Evolutionary conservation across 2,329 filamentous ascomycete genomes (phyloP).

Genomic region (Fusarium pseudonygamai): DNA sequence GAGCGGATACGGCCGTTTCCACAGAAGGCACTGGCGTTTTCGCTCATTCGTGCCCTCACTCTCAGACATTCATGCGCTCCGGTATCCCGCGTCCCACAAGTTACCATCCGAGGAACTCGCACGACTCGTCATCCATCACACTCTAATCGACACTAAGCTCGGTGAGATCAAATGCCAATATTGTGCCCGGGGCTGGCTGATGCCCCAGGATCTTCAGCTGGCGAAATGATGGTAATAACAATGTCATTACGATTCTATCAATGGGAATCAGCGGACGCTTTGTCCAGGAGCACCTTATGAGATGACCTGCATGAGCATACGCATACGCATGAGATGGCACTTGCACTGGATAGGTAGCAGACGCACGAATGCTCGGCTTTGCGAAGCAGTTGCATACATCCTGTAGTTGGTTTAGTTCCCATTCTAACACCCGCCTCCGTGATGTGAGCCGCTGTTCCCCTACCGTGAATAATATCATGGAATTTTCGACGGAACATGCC

Average conservation of each 20-base stretch:
- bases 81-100: slow-evolving; percentile 24
- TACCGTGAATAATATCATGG: slow-evolving; percentile 15
- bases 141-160: slow-evolving; percentile 28
- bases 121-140: slow-evolving; percentile 29
- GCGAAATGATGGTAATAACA: slow-evolving; percentile 39
- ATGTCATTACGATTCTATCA: slow-evolving; percentile 32
- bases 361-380: slow-evolving; percentile 33
- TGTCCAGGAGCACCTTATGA: slow-evolving; percentile 31
- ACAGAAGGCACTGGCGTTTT: slow-evolving; percentile 26
- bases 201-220: slow-evolving; percentile 30
- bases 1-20: slow-evolving; percentile 35
- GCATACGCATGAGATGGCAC: slow-evolving; percentile 32
- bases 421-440: slow-evolving; percentile 22
- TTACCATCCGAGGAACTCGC: slow-evolving; percentile 4
- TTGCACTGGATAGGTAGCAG: slow-evolving; percentile 18
- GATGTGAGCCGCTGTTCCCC: slow-evolving; percentile 25
- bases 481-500: not conserved
- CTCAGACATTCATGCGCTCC: slow-evolving; percentile 29
- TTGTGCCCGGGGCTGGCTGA: slow-evolving; percentile 32
- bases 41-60: slow-evolving; percentile 39
- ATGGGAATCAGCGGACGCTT: slow-evolving; percentile 31
- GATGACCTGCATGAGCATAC: slow-evolving; percentile 29
- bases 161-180: slow-evolving; percentile 29
- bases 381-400: slow-evolving; percentile 30
- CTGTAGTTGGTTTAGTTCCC: slow-evolving; percentile 32